Conservation (phyloP, 1,284 basidiomycete species). For the Cutaneotrichosporon cyanovorans region DNA sequence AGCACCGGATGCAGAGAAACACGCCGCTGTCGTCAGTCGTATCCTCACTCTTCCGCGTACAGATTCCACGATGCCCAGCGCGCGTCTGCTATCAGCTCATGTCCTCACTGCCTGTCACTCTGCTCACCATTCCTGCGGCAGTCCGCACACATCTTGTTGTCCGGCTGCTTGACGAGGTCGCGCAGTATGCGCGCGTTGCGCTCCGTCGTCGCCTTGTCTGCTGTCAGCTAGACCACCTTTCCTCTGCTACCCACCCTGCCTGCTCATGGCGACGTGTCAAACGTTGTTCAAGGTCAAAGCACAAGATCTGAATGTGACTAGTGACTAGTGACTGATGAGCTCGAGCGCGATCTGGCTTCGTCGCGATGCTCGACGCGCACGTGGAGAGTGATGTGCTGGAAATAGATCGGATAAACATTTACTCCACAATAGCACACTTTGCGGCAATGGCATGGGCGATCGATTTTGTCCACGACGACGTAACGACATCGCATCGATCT, state of each 20-base stretch:
- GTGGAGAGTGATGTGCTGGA: too few relatives aligned
- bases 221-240: slow-evolving; percentile 9
- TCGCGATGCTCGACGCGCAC: background rate
- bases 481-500: too few relatives aligned
- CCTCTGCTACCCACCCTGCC: slow-evolving; percentile 25
- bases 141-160: slow-evolving; percentile 90
- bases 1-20: slow-evolving; percentile 93
- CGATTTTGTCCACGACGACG: too few relatives aligned
- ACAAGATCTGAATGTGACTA: background rate
- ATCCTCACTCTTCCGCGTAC: too few relatives aligned
- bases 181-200: slow-evolving; percentile 65
- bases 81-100: slow-evolving; percentile 57
- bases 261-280: slow-evolving; percentile 27
- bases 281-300: background rate
- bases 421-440: too few relatives aligned
- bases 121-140: slow-evolving; percentile 83
- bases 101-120: background rate
- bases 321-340: background rate
- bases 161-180: slow-evolving; percentile 75
- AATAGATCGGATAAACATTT: too few relatives aligned
- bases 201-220: slow-evolving; percentile 75
- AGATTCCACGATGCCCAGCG: slow-evolving; percentile 98
- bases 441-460: background rate
- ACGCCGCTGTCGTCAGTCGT: slow-evolving; percentile 57
- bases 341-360: background rate